Percentiles rank a stretch among this genome's conserved stretches.
These are phyloP conservation scores for Daldinia eschscholtzii DNA, from an alignment of 2,329 filamentous ascomycete species.

Conservation along the genomic window DNA sequence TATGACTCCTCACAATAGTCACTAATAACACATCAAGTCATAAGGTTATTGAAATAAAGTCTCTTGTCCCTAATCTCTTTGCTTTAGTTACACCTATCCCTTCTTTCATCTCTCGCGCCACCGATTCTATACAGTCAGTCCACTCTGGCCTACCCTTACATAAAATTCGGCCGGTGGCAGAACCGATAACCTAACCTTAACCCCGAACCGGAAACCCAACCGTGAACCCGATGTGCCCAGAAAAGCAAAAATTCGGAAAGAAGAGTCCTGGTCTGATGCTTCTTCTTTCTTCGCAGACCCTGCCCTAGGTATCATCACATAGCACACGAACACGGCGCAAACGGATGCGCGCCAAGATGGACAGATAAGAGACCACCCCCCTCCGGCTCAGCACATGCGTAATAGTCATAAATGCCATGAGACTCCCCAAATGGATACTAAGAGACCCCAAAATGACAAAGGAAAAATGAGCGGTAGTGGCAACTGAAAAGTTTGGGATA, in stretches of 20 bases:
- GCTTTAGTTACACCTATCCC: not conserved
- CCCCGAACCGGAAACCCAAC: slow-evolving; percentile 11
- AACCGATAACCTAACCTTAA: slow-evolving; percentile 2
- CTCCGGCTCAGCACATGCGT: slow-evolving; percentile 20
- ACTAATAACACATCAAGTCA: not conserved
- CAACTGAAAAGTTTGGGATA: not conserved
- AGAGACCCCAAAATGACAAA: not conserved
- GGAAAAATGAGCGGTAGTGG: not conserved
- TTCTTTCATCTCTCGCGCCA: not conserved
- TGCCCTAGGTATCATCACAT: slow-evolving; percentile 26
- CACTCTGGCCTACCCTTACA: not conserved
- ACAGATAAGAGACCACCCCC: slow-evolving; percentile 5
- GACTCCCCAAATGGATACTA: not conserved
- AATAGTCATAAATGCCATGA: slow-evolving; percentile 30
- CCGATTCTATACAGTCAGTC: slow-evolving; percentile 13
- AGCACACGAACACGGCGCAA: slow-evolving; percentile 5
- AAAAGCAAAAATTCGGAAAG: not conserved
- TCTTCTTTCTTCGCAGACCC: slow-evolving; percentile 17
- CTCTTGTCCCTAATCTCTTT: not conserved
- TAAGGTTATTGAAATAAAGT: not conserved
- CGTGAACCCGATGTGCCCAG: not conserved
- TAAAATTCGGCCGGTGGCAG: not conserved
- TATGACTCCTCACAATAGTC: not conserved
- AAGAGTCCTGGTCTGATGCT: slow-evolving; percentile 1
- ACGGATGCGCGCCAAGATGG: not conserved